These are phyloP conservation scores for Pontederia paniculata DNA, from an alignment of 176 grass and related monocot genomes.

Conservation along the genomic window DNA sequence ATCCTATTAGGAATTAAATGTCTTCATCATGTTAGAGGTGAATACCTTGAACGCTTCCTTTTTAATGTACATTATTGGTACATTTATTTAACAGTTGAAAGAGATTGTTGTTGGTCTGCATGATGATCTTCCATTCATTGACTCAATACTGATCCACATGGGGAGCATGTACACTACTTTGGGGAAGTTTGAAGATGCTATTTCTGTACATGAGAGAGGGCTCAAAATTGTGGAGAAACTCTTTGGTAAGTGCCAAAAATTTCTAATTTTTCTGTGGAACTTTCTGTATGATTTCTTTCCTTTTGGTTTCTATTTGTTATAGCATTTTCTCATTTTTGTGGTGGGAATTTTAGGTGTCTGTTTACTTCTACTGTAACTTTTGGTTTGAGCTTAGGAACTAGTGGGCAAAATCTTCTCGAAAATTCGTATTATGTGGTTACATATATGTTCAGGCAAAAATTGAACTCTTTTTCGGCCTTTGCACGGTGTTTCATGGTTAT, in stretches of 20 bases:
- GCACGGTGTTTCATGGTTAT: no score
- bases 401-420: no score
- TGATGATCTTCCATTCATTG: conserved; percentile 19
- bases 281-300: not conserved
- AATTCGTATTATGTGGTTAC: no score
- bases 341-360: no score
- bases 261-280: not conserved
- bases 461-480: no score
- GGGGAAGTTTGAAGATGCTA: conserved; percentile 27
- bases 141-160: conserved; percentile 32
- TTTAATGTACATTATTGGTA: not conserved
- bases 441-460: no score
- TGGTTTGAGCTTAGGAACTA: no score
- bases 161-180: conserved; percentile 26
- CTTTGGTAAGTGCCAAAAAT: conserved; percentile 20
- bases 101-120: conserved; percentile 16
- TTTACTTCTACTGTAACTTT: no score
- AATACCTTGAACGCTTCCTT: not conserved
- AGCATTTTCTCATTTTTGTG: no score
- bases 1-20: no score
- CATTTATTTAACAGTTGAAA: conserved; percentile 21
- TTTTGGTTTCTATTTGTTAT: no score
- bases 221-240: conserved; percentile 26
- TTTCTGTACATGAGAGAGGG: conserved; percentile 26
- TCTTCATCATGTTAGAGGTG: no score